Conservation (phyloP, 2,329 filamentous ascomycete genomes). For the Epichloe sp. region DNA sequence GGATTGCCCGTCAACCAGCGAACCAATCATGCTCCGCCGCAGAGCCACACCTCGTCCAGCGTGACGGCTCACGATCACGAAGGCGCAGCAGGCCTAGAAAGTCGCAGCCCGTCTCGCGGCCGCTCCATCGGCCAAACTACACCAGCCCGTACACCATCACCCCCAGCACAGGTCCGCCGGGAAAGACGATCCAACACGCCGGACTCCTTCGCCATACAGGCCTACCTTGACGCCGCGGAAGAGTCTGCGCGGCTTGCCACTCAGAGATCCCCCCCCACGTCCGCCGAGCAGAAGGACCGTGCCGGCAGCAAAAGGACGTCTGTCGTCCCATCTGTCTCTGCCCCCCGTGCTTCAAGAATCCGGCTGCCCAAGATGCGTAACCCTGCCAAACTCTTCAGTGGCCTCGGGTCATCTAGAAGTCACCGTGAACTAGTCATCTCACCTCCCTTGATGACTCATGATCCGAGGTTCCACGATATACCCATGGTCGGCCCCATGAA, state of each 20-base stretch:
- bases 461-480: constrained; percentile 15
- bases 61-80: not conserved
- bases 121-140: not conserved
- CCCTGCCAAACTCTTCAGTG: constrained; percentile 6
- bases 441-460: constrained; percentile 15
- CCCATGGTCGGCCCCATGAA: constrained; percentile 8
- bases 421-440: constrained; percentile 16
- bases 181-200: not conserved
- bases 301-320: not conserved
- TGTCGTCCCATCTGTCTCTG: not conserved
- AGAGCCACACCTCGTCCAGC: constrained; percentile 16
- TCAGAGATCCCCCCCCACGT: not conserved
- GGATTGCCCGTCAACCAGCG: not conserved
- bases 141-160: not conserved
- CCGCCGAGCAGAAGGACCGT: not conserved
- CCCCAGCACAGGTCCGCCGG: not conserved
- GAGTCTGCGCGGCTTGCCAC: not conserved
- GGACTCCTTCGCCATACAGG: not conserved
- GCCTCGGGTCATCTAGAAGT: constrained; percentile 11
- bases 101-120: not conserved
- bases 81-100: not conserved
- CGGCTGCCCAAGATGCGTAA: constrained; percentile 27
- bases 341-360: constrained; percentile 14
- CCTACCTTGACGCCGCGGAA: not conserved
- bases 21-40: not conserved